phyloP scores from a whole-genome alignment of 1,284 basidiomycete genomes.

The Puccinia triticina region DNA sequence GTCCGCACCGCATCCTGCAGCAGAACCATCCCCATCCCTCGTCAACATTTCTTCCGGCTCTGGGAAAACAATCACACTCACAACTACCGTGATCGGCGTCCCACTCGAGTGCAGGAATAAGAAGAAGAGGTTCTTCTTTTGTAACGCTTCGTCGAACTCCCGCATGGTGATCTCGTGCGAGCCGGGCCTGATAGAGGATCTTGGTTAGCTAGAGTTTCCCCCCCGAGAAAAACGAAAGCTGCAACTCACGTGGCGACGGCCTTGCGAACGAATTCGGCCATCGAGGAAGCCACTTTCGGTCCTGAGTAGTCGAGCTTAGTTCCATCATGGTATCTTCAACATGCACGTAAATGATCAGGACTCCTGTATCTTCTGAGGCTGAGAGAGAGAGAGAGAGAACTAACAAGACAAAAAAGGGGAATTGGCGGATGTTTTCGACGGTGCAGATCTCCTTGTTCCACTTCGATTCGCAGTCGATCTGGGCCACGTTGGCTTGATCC shows the following conservation, averaged over 20 bases:
- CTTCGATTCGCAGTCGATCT: conserved; percentile 26
- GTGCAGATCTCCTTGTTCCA: conserved; percentile 18
- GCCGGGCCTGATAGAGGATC: not conserved
- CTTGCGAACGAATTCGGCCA: conserved; percentile 24
- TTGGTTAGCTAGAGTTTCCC: not conserved
- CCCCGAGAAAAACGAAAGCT: not conserved
- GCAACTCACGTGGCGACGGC: conserved; percentile 35
- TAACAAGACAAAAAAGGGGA: conserved; percentile 39
- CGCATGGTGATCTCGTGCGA: conserved; percentile 12
- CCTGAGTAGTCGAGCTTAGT: conserved; percentile 30
- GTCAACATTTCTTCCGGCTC: no score
- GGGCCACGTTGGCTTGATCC: conserved; percentile 28
- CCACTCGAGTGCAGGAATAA: conserved; percentile 29
- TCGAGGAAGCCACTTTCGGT: conserved; percentile 5
- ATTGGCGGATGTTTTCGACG: not conserved
- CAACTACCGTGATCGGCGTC: conserved; percentile 11
- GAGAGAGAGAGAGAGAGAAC: not conserved
- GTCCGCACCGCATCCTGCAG: not conserved
- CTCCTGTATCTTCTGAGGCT: not conserved
- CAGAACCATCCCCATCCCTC: not conserved
- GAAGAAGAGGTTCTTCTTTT: conserved; percentile 32
- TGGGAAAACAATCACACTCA: not conserved
- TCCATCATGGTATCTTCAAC: conserved; percentile 31
- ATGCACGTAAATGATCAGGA: not conserved
- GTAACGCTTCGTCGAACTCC: conserved; percentile 12